phyloP scores from a whole-genome alignment of 768 basidiomycete species.

The Arthromyces matolae region DNA sequence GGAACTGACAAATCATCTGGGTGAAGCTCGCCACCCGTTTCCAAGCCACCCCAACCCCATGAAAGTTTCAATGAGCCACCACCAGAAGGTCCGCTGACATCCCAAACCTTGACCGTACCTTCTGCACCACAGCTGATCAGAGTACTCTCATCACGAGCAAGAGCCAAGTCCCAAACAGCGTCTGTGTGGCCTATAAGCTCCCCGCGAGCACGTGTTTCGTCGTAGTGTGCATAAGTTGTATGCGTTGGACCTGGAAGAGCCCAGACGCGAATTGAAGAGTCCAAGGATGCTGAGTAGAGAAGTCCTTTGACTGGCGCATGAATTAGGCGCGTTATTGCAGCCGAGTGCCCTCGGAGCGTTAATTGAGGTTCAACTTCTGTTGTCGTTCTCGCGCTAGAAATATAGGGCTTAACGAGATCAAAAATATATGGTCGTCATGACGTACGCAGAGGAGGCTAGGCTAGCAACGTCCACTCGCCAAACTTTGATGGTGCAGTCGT shows the following conservation, averaged over 20 bases:
- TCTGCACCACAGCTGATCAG: conserved; percentile 91
- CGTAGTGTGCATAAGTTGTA: conserved; percentile 90
- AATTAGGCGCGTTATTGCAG: conserved; percentile 82
- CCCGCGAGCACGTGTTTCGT: conserved; percentile 70
- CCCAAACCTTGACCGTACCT: conserved; percentile 92
- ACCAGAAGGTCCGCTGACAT: conserved; percentile 65
- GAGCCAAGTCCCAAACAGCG: conserved; percentile 92
- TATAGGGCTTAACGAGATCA: conserved; percentile 15
- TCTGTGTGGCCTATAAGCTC: conserved; percentile 92
- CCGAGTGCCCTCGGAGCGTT: conserved; percentile 91
- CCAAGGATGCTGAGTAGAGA: conserved; percentile 89
- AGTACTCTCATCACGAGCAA: conserved; percentile 77
- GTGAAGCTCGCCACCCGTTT: conserved; percentile 40
- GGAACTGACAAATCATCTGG: conserved; percentile 49
- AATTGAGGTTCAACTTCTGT: conserved; percentile 92
- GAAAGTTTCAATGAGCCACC: conserved; percentile 66
- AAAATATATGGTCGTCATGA: conserved; percentile 20
- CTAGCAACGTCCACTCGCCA: conserved; percentile 85
- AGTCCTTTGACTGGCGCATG: conserved; percentile 72
- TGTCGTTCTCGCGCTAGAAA: conserved; percentile 56
- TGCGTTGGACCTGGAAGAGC: conserved; percentile 69
- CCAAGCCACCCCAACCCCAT: conserved; percentile 78
- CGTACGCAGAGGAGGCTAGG: conserved; percentile 75
- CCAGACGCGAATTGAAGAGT: conserved; percentile 93
- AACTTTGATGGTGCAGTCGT: conserved; percentile 93